These are phyloP conservation scores for Pseudoturritis turrita DNA, from an alignment of 345 rosid species.

Conservation along the genomic window DNA sequence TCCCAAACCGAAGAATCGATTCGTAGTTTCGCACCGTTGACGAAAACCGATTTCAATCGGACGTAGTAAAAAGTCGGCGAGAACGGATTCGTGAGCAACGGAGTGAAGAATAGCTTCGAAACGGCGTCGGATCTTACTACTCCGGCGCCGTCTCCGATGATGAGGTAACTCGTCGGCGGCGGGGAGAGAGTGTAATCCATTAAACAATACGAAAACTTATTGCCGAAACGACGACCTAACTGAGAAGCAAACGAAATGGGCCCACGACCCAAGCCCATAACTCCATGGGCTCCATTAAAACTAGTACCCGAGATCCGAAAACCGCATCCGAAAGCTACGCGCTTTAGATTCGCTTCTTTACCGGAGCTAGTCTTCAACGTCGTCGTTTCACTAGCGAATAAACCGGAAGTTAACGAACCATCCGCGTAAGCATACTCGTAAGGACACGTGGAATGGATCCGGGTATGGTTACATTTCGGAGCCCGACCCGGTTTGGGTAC, in stretches of 20 bases:
- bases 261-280: constrained; percentile 86
- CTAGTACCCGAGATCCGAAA: constrained; percentile 62
- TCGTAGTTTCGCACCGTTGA: constrained; percentile 45
- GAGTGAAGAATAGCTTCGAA: constrained; percentile 42
- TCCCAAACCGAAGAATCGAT: constrained; percentile 72
- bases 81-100: constrained; percentile 49
- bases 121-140: constrained; percentile 16
- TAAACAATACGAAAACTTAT: constrained; percentile 79
- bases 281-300: constrained; percentile 81
- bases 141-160: constrained; percentile 42
- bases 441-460: constrained; percentile 69
- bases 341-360: constrained; percentile 32
- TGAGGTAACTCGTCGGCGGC: constrained; percentile 72
- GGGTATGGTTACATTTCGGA: constrained; percentile 53
- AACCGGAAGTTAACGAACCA: constrained; percentile 57
- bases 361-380: constrained; percentile 56
- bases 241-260: constrained; percentile 77
- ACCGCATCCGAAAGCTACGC: constrained; percentile 72
- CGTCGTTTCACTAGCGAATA: constrained; percentile 62
- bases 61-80: constrained; percentile 81
- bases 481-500: constrained; percentile 49
- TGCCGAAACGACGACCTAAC: constrained; percentile 68
- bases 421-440: constrained; percentile 74
- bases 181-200: constrained; percentile 81
- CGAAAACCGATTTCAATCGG: constrained; percentile 38